Percentiles rank a stretch among this genome's conserved stretches.
Evolutionary conservation across 2,329 filamentous ascomycete species (phyloP).

Genomic region (Apiospora pterosperma): DNA sequence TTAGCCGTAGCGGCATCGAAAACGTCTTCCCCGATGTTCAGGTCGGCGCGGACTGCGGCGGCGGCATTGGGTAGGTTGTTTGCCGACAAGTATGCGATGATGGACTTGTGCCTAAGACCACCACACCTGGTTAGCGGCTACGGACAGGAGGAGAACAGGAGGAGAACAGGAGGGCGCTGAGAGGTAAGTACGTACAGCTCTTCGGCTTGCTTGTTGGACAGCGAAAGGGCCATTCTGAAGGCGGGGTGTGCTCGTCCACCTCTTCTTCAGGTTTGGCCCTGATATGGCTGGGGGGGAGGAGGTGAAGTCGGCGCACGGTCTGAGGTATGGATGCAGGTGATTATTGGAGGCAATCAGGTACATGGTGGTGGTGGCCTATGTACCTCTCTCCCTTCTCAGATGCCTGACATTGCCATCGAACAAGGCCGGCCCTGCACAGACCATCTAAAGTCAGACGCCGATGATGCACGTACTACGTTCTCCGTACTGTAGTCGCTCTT

Average conservation of each 20-base stretch:
- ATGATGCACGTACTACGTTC: too few species aligned
- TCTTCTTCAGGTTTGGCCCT: conserved; percentile 3
- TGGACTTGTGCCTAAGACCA: conserved; percentile 70
- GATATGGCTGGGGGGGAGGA: background rate
- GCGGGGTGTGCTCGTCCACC: conserved; percentile 1
- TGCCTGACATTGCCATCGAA: background rate
- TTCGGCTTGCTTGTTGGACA: conserved; percentile 1
- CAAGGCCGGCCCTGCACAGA: background rate
- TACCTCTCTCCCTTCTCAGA: too few species aligned
- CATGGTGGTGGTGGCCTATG: conserved; percentile 3
- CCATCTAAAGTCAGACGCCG: background rate
- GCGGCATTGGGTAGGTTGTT: conserved; percentile 69
- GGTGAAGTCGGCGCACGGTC: background rate
- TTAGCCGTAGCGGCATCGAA: conserved; percentile 82
- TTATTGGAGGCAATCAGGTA: background rate
- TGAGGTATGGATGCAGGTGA: background rate
- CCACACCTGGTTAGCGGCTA: conserved; percentile 27
- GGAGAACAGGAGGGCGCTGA: background rate
- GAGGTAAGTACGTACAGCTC: background rate
- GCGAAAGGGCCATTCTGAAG: background rate
- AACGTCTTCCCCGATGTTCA: conserved; percentile 59
- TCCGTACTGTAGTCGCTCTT: too few species aligned
- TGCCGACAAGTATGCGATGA: conserved; percentile 81
- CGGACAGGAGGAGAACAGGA: conserved; percentile 34
- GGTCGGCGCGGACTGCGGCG: conserved; percentile 70